A percentile compares a stretch with the other conserved stretches of the same genome.
Evolutionary conservation across 495 filamentous ascomycete genomes (phyloP).

Genomic region (Cercophora sp.): DNA sequence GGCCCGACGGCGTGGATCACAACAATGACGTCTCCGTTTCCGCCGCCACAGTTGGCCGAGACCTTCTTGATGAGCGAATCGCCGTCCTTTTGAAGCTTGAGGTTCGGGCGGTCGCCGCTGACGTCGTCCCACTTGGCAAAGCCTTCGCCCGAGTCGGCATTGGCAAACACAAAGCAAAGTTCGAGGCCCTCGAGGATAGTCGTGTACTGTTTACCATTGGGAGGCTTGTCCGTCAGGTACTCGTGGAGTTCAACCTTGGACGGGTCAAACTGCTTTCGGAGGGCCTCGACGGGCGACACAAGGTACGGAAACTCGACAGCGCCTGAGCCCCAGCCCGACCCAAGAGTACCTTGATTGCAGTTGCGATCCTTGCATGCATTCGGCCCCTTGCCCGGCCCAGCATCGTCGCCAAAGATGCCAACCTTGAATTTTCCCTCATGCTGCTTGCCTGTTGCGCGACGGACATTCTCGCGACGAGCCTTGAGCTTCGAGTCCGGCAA

Average conservation of each 20-base stretch:
- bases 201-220: slow-evolving; percentile 21
- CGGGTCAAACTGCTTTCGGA: slow-evolving; percentile 57
- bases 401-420: slow-evolving; percentile 84
- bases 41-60: slow-evolving; percentile 63
- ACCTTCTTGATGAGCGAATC: slow-evolving; percentile 69
- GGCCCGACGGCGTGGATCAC: slow-evolving; percentile 91
- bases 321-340: slow-evolving; percentile 85
- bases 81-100: slow-evolving; percentile 73
- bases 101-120: slow-evolving; percentile 76
- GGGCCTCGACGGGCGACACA: slow-evolving; percentile 62
- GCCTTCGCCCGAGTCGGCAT: slow-evolving; percentile 59
- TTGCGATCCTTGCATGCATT: slow-evolving; percentile 71
- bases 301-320: slow-evolving; percentile 85
- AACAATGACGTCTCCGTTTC: slow-evolving; percentile 66
- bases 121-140: slow-evolving; percentile 61
- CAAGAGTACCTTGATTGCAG: slow-evolving; percentile 75
- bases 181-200: slow-evolving; percentile 50
- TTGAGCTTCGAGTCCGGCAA: slow-evolving; percentile 33
- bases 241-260: slow-evolving; percentile 57
- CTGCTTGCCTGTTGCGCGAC: slow-evolving; percentile 17
- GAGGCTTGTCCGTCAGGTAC: slow-evolving; percentile 53
- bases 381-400: slow-evolving; percentile 62
- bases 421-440: slow-evolving; percentile 50
- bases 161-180: slow-evolving; percentile 65
- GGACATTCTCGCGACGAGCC: slow-evolving; percentile 16